Percentiles rank a stretch among this genome's conserved stretches.
Conservation (phyloP, 495 filamentous ascomycete species). For the Daldinia vernicosa region DNA sequence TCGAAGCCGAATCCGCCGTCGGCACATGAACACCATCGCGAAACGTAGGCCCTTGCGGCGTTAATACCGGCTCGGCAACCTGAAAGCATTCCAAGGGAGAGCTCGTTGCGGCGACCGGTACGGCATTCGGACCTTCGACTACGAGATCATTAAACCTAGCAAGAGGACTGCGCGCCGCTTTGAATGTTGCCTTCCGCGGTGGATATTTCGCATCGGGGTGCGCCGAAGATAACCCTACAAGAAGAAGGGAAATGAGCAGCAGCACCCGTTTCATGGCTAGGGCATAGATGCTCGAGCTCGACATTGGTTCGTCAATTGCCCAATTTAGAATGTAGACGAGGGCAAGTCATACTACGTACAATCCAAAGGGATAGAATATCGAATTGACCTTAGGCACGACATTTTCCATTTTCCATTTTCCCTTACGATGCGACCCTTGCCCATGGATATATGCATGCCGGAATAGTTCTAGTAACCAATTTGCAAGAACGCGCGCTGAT, state of each 20-base stretch:
- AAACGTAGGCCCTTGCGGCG: slow-evolving; percentile 51
- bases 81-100: slow-evolving; percentile 68
- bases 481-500: slow-evolving; percentile 33
- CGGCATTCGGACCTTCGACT: slow-evolving; percentile 2
- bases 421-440: slow-evolving; percentile 29
- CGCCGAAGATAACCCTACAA: slow-evolving; percentile 29
- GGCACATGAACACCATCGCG: slow-evolving; percentile 49
- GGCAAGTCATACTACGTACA: slow-evolving; percentile 15
- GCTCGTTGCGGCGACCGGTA: slow-evolving; percentile 26
- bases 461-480: slow-evolving; percentile 5
- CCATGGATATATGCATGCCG: slow-evolving; percentile 26
- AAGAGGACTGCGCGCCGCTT: slow-evolving; percentile 30
- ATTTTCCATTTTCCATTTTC: too few relatives aligned
- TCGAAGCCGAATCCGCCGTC: slow-evolving; percentile 20
- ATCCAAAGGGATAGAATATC: slow-evolving; percentile 17
- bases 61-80: slow-evolving; percentile 71
- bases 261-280: slow-evolving; percentile 29
- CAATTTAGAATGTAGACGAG: slow-evolving; percentile 20
- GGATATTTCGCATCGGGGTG: slow-evolving; percentile 34
- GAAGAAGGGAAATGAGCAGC: slow-evolving; percentile 28
- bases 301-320: slow-evolving; percentile 34
- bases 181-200: slow-evolving; percentile 19
- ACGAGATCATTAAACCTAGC: slow-evolving; percentile 39
- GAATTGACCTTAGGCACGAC: slow-evolving; percentile 23
- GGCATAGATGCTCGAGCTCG: slow-evolving; percentile 17